A percentile compares a stretch with the other conserved stretches of the same genome.
phyloP scores from a whole-genome alignment of 2,329 filamentous ascomycete species.

The Fusarium albidum region DNA sequence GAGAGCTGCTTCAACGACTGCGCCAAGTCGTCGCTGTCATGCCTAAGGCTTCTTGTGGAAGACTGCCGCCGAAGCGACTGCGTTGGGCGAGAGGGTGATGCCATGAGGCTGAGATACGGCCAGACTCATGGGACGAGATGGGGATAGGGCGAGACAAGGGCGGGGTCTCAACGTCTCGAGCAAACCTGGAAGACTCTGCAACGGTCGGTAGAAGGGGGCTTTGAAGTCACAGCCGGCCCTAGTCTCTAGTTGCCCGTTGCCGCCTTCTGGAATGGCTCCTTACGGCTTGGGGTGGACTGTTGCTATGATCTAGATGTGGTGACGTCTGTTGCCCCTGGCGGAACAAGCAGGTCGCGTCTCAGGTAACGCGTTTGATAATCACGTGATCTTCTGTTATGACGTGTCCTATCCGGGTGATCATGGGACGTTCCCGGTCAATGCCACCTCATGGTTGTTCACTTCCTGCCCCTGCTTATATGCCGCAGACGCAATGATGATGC shows the following conservation, averaged over 20 bases:
- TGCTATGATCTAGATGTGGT: slow-evolving; percentile 25
- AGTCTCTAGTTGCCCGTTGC: slow-evolving; percentile 18
- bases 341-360: slow-evolving; percentile 25
- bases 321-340: slow-evolving; percentile 31
- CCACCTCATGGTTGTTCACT: background rate
- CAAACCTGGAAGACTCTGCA: slow-evolving; percentile 18
- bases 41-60: slow-evolving; percentile 41
- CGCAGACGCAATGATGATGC: too few relatives aligned
- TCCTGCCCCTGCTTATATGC: too few relatives aligned
- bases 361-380: slow-evolving; percentile 23
- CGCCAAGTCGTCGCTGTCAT: slow-evolving; percentile 46
- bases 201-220: too few relatives aligned
- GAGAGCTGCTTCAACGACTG: slow-evolving; percentile 56
- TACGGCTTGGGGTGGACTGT: background rate
- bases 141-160: slow-evolving; percentile 24
- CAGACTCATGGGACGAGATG: slow-evolving; percentile 24
- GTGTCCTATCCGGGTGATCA: slow-evolving; percentile 14
- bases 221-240: slow-evolving; percentile 21
- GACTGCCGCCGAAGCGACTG: slow-evolving; percentile 46
- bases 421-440: background rate
- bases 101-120: slow-evolving; percentile 37
- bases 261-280: slow-evolving; percentile 29
- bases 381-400: slow-evolving; percentile 24
- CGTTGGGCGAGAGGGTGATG: slow-evolving; percentile 39
- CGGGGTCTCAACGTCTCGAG: slow-evolving; percentile 20